These are phyloP conservation scores for Kwoniella shandongensis DNA, from an alignment of 768 basidiomycete species.

Conservation along the genomic window DNA sequence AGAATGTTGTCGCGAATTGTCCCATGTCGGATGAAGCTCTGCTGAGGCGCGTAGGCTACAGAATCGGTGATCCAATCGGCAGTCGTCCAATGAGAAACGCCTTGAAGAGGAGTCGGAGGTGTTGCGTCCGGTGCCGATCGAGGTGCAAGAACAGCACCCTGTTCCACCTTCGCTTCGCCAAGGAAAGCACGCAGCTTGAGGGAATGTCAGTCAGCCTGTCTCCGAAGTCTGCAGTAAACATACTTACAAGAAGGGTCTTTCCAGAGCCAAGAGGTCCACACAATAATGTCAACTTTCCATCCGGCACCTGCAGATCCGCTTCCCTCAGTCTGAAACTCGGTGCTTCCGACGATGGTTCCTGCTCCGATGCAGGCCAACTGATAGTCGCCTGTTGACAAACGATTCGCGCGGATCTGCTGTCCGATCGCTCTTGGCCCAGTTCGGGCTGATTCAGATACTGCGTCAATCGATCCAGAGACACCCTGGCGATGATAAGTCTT, in stretches of 20 bases:
- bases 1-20: slow-evolving; percentile 60
- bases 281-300: slow-evolving; percentile 38
- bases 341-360: background rate
- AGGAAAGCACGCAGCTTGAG: slow-evolving; percentile 45
- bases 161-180: slow-evolving; percentile 38
- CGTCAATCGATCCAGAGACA: slow-evolving; percentile 40
- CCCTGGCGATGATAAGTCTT: slow-evolving; percentile 27
- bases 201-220: background rate
- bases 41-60: slow-evolving; percentile 47
- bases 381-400: slow-evolving; percentile 29
- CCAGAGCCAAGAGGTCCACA: slow-evolving; percentile 50
- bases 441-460: slow-evolving; percentile 38
- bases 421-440: slow-evolving; percentile 18
- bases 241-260: slow-evolving; percentile 49
- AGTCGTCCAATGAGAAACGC: slow-evolving; percentile 15
- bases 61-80: slow-evolving; percentile 35
- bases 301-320: slow-evolving; percentile 35
- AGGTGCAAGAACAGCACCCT: slow-evolving; percentile 33
- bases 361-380: slow-evolving; percentile 35
- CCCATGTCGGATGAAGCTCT: slow-evolving; percentile 46
- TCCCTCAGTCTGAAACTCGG: slow-evolving; percentile 34
- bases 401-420: slow-evolving; percentile 5
- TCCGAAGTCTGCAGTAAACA: background rate
- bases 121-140: slow-evolving; percentile 29
- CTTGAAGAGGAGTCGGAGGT: slow-evolving; percentile 15